Conservation (phyloP, 768 basidiomycete species). For the Tulasnella sp. region DNA sequence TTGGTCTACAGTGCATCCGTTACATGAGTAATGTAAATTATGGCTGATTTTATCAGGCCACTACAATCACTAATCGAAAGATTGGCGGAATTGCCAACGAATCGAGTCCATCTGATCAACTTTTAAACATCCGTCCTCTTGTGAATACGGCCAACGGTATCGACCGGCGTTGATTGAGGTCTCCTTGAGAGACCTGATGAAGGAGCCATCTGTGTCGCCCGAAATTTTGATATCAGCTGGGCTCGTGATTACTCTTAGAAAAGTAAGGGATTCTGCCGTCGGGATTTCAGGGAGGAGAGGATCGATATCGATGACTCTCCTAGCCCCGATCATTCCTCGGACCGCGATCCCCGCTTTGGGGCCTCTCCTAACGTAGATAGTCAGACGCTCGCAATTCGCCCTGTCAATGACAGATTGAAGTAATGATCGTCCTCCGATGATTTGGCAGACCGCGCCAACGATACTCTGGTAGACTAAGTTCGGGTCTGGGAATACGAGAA, state of each 20-base stretch:
- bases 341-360: neutral
- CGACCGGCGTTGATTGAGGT: too few species aligned
- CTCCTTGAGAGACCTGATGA: too few species aligned
- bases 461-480: too few species aligned
- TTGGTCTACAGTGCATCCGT: too few species aligned
- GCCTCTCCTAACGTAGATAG: neutral
- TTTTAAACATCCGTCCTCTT: too few species aligned
- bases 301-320: neutral
- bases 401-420: neutral
- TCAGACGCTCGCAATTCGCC: neutral
- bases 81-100: too few species aligned
- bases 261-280: neutral
- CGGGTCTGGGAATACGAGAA: neutral
- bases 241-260: neutral
- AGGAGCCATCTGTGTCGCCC: too few species aligned
- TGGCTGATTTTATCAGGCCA: too few species aligned
- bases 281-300: neutral
- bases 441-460: neutral
- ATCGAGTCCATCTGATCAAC: too few species aligned
- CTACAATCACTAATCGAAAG: too few species aligned
- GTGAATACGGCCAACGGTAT: too few species aligned
- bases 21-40: too few species aligned
- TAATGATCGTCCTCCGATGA: neutral
- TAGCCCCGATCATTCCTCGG: neutral
- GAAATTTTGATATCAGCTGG: neutral